Conservation (phyloP, 345 rosid genomes). For the Durio zibethinus region DNA sequence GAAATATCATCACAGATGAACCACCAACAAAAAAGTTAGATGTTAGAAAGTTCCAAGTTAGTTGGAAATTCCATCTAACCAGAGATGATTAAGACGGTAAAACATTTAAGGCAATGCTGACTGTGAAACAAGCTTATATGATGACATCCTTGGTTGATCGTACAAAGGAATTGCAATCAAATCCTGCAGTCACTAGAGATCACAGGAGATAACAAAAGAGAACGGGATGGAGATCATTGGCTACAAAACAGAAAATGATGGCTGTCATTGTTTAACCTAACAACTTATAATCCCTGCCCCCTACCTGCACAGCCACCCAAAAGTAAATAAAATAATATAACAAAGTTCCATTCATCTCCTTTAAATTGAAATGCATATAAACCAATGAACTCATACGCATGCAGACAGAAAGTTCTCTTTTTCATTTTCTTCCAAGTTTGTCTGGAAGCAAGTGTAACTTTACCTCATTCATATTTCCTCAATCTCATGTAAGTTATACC, state of each 20-base stretch:
- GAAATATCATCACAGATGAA: not conserved
- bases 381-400: not conserved
- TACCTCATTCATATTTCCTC: slow-evolving; percentile 9
- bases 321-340: not conserved
- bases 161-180: not conserved
- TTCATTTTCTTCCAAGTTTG: not conserved
- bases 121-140: not conserved
- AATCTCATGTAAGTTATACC: not conserved
- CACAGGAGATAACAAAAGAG: not conserved
- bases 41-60: not conserved
- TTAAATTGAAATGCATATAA: not conserved
- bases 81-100: not conserved
- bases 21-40: not conserved
- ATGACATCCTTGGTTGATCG: not conserved
- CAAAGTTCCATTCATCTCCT: not conserved
- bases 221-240: not conserved
- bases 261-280: not conserved
- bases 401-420: not conserved
- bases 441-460: not conserved
- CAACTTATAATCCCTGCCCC: no score
- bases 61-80: not conserved
- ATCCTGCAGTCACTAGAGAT: not conserved
- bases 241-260: not conserved
- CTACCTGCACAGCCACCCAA: not conserved
- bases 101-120: not conserved